A percentile compares a stretch with the other conserved stretches of the same genome.
Conservation (phyloP, 495 filamentous ascomycete species). For the Durotheca rogersii region DNA sequence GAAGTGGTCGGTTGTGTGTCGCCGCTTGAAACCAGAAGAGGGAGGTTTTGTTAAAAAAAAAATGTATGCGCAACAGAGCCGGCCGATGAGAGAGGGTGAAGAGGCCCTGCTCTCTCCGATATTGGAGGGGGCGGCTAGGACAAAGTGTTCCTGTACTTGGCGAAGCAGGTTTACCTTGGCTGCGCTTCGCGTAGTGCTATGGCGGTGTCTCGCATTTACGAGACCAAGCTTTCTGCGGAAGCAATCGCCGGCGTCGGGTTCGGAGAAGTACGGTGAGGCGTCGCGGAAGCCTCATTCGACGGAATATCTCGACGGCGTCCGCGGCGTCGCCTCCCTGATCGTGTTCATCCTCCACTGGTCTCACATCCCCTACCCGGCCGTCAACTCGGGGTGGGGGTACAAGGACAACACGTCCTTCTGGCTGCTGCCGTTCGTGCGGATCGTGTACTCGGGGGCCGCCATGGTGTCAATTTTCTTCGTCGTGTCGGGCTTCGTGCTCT, state of each 20-base stretch:
- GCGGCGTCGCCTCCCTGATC: constrained; percentile 51
- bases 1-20: constrained; percentile 12
- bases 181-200: constrained; percentile 11
- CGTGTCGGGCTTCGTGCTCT: constrained; percentile 64
- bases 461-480: constrained; percentile 71
- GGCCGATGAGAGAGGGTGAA: constrained; percentile 23
- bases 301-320: constrained; percentile 50
- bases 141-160: constrained; percentile 5
- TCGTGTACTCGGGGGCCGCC: constrained; percentile 62
- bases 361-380: constrained; percentile 39
- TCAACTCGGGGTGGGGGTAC: constrained; percentile 48
- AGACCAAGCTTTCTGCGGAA: constrained; percentile 29
- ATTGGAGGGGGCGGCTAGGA: constrained; percentile 10
- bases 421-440: constrained; percentile 62
- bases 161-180: constrained; percentile 5
- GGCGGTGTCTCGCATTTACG: constrained; percentile 22
- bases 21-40: constrained; percentile 6
- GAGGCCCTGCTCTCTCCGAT: constrained; percentile 28
- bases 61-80: constrained; percentile 24
- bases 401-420: constrained; percentile 37
- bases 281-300: constrained; percentile 36
- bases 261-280: constrained; percentile 13
- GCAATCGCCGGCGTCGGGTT: constrained; percentile 7
- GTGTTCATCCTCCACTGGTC: constrained; percentile 51
- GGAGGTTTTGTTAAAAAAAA: too few species aligned